A percentile compares a stretch with the other conserved stretches of the same genome.
Evolutionary conservation across 2,329 filamentous ascomycete species (phyloP).

Genomic region (Hypocreales sp.): DNA sequence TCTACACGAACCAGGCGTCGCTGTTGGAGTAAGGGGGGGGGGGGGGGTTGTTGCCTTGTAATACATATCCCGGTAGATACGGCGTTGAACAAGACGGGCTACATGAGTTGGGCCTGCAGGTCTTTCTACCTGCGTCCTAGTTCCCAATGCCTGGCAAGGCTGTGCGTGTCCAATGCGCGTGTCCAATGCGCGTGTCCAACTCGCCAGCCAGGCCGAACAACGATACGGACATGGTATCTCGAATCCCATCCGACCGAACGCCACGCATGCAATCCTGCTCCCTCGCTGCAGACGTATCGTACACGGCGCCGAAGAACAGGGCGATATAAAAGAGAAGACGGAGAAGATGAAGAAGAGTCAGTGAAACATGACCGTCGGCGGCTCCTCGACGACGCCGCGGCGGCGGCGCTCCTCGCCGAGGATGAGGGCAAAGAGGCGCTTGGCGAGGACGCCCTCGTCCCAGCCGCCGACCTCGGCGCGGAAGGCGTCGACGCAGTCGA

Average conservation of each 20-base stretch:
- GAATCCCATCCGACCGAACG: no score
- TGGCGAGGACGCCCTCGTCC: constrained; percentile 32
- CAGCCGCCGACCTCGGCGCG: constrained; percentile 29
- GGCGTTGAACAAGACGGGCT: no score
- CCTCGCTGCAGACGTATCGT: no score
- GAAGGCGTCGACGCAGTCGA: constrained; percentile 42
- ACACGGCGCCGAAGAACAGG: no score
- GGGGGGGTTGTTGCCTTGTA: constrained; percentile 9
- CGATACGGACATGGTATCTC: no score
- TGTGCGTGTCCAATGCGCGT: no score
- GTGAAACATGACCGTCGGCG: constrained; percentile 15
- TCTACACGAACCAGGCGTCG: constrained; percentile 96
- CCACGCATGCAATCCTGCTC: no score
- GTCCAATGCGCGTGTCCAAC: no score
- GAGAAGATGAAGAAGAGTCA: constrained; percentile 6
- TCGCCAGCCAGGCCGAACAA: no score
- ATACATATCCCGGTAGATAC: constrained; percentile 15
- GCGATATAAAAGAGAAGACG: constrained; percentile 1
- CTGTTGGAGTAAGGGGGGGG: constrained; percentile 57
- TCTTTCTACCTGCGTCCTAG: no score
- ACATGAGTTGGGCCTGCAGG: no score
- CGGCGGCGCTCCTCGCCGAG: constrained; percentile 28
- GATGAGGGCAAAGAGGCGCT: constrained; percentile 36
- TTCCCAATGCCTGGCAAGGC: no score
- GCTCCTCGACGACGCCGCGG: constrained; percentile 4